phyloP scores from a whole-genome alignment of 2,329 filamentous ascomycete genomes.

The Eurotiales sp. region DNA sequence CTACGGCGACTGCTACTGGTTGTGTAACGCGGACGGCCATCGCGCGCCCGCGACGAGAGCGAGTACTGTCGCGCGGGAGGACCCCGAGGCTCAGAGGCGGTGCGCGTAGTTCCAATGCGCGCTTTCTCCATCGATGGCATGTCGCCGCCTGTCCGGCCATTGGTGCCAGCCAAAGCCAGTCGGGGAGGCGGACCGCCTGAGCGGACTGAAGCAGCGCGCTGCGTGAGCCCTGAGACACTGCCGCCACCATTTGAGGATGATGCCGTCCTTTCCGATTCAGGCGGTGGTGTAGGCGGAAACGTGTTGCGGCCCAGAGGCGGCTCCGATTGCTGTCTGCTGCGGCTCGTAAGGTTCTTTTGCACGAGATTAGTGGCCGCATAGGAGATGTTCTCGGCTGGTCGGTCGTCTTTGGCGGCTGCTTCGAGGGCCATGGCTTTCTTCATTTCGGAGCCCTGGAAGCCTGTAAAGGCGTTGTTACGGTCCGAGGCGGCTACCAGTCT shows the following conservation, averaged over 20 bases:
- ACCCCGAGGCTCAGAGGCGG: slow-evolving; percentile 51
- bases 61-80: slow-evolving; percentile 34
- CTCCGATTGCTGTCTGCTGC: slow-evolving; percentile 75
- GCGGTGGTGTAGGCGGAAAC: slow-evolving; percentile 97
- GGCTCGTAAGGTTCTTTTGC: slow-evolving; percentile 74
- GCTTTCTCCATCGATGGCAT: slow-evolving; percentile 32
- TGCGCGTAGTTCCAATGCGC: slow-evolving; percentile 46
- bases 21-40: slow-evolving; percentile 30
- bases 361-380: slow-evolving; percentile 92
- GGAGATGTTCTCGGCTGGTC: slow-evolving; percentile 78
- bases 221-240: slow-evolving; percentile 34
- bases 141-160: slow-evolving; percentile 31
- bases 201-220: slow-evolving; percentile 48
- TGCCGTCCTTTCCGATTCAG: slow-evolving; percentile 69
- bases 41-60: slow-evolving; percentile 22
- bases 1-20: slow-evolving; percentile 26
- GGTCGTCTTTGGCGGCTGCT: slow-evolving; percentile 59
- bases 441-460: slow-evolving; percentile 76
- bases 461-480: slow-evolving; percentile 73
- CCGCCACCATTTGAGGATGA: slow-evolving; percentile 17
- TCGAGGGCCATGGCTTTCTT: slow-evolving; percentile 42
- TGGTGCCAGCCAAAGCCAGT: slow-evolving; percentile 35
- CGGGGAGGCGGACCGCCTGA: slow-evolving; percentile 42
- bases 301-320: slow-evolving; percentile 73
- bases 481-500: slow-evolving; percentile 85